These are phyloP conservation scores for Candida silvatica DNA, from an alignment of 805 yeast species.

Conservation along the genomic window DNA sequence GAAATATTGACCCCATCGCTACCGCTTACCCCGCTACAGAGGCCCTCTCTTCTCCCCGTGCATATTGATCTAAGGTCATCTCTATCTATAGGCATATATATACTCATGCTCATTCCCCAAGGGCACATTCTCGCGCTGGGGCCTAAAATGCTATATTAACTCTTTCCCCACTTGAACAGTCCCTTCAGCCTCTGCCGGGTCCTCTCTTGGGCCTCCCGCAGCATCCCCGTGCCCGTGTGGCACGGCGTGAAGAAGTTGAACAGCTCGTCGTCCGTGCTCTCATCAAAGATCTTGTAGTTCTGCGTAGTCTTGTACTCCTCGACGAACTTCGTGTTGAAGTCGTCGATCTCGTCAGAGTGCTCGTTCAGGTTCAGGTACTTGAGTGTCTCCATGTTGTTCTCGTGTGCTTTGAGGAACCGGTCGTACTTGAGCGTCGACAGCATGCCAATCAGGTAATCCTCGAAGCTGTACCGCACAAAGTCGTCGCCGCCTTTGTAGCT, in stretches of 20 bases:
- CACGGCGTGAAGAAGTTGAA: slow-evolving; percentile 34
- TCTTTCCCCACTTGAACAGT: too few species aligned
- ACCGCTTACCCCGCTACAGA: too few species aligned
- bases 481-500: slow-evolving; percentile 71
- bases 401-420: slow-evolving; percentile 33
- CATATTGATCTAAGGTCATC: too few species aligned
- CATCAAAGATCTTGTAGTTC: slow-evolving; percentile 46
- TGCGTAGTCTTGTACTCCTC: slow-evolving; percentile 44
- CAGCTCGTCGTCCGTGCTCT: slow-evolving; percentile 57
- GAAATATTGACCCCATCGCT: too few species aligned
- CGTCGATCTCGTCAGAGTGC: slow-evolving; percentile 16
- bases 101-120: too few species aligned
- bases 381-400: slow-evolving; percentile 20
- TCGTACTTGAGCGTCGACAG: slow-evolving; percentile 65
- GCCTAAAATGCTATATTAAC: too few species aligned
- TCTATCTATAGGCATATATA: too few species aligned
- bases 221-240: slow-evolving; percentile 16
- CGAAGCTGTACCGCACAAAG: slow-evolving; percentile 78
- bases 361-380: slow-evolving; percentile 13
- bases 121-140: too few species aligned
- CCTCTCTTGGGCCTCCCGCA: slow-evolving; percentile 1
- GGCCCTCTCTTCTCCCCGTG: too few species aligned
- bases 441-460: slow-evolving; percentile 77
- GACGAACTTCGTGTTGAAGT: slow-evolving; percentile 30
- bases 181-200: neutral